A percentile compares a stretch with the other conserved stretches of the same genome.
Conservation (phyloP, 176 grass and related monocot species). For the Oryza officinalis region DNA sequence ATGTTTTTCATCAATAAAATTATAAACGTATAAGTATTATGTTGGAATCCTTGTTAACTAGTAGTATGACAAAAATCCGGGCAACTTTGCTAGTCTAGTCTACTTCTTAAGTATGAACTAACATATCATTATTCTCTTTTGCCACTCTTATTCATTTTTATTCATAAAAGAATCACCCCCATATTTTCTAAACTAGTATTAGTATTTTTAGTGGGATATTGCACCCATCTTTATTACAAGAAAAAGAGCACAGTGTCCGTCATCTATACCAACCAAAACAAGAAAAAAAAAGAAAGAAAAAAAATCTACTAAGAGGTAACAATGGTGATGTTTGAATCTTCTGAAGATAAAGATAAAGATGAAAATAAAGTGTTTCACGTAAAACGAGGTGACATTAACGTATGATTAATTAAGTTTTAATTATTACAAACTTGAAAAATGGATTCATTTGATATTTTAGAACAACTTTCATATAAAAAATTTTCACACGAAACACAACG, state of each 20-base stretch:
- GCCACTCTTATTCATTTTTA: neutral
- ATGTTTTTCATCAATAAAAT: neutral
- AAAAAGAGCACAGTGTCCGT: neutral
- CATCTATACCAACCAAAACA: neutral
- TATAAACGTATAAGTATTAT: neutral
- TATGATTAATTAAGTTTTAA: too few species aligned
- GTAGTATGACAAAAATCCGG: too few species aligned
- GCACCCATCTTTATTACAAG: neutral
- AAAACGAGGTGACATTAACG: too few species aligned
- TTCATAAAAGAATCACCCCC: too few species aligned
- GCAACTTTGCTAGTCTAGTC: neutral
- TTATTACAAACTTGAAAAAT: too few species aligned
- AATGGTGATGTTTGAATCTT: too few species aligned
- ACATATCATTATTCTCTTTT: neutral
- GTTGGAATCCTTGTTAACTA: neutral
- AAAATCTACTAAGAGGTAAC: constrained; percentile 8
- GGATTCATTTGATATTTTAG: too few species aligned
- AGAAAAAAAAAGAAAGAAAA: constrained; percentile 18
- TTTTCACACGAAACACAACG: too few species aligned
- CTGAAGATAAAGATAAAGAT: too few species aligned
- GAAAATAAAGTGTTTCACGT: too few species aligned
- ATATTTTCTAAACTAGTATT: too few species aligned
- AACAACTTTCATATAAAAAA: too few species aligned
- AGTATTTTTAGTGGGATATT: neutral
- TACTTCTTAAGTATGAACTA: neutral